These are phyloP conservation scores for Narthecium ossifragum DNA, from an alignment of 106 monocot species.

Conservation along the genomic window DNA sequence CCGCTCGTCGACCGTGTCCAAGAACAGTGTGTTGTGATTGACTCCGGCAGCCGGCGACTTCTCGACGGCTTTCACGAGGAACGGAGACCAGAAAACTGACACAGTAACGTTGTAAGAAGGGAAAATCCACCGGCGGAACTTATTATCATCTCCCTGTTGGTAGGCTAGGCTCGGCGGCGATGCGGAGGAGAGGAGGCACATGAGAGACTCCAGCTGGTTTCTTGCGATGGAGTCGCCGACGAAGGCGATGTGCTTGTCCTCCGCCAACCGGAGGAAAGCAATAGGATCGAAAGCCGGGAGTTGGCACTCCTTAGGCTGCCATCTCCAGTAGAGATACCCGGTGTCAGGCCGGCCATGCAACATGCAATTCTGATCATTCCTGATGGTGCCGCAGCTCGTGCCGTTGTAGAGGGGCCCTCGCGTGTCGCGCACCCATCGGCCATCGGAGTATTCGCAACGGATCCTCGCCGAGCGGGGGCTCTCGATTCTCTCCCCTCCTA, in stretches of 20 bases:
- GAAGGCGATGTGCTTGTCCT: not conserved
- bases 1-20: conserved; percentile 51
- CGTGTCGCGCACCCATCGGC: not conserved
- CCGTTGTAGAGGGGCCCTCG: not conserved
- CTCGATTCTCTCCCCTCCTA: not conserved
- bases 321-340: not conserved
- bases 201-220: not conserved
- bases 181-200: conserved; percentile 28
- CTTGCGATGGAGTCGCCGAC: not conserved
- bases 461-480: too few relatives aligned
- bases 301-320: not conserved
- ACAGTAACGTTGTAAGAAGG: conserved; percentile 51
- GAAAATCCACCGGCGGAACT: conserved; percentile 65
- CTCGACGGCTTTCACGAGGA: conserved; percentile 71
- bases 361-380: not conserved
- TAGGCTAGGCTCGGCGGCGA: conserved; percentile 45
- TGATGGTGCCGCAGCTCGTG: not conserved
- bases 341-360: not conserved
- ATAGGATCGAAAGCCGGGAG: not conserved
- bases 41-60: conserved; percentile 41
- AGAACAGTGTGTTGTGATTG: conserved; percentile 53
- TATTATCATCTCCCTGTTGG: conserved; percentile 39
- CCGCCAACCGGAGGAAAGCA: not conserved
- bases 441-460: not conserved
- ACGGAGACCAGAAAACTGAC: conserved; percentile 93